Evolutionary conservation across 345 rosid species (phyloP).

Genomic region (Orychophragmus violaceus): DNA sequence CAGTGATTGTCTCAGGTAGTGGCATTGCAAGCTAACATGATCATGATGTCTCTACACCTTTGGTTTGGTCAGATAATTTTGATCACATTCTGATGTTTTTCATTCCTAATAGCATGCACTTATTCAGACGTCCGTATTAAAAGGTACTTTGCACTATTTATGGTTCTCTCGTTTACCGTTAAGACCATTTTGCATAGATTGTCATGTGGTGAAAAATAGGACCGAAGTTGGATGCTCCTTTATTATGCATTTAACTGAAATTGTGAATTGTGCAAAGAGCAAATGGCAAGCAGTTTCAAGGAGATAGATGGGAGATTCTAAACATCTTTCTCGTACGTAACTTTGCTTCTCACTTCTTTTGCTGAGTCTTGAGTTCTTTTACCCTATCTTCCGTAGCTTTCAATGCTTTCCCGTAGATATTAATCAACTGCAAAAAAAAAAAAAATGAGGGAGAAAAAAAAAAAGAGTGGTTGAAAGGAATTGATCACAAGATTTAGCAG

Average conservation of each 20-base stretch:
- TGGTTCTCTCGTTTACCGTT: not conserved
- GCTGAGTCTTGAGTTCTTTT: constrained; percentile 70
- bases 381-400: constrained; percentile 80
- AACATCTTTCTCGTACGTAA: not conserved
- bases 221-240: not conserved
- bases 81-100: too few species aligned
- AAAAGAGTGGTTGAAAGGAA: not conserved
- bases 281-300: not conserved
- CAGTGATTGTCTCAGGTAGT: too few species aligned
- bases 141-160: not conserved
- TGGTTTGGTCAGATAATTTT: too few species aligned
- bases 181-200: not conserved
- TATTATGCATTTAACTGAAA: constrained; percentile 9
- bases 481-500: not conserved
- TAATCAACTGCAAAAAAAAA: constrained; percentile 48
- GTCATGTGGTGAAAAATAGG: not conserved
- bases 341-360: constrained; percentile 29
- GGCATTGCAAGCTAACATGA: too few species aligned
- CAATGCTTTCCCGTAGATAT: constrained; percentile 65
- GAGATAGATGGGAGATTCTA: constrained; percentile 5
- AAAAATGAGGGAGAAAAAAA: not conserved
- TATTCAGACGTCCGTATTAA: not conserved
- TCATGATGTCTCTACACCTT: too few species aligned
- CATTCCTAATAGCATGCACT: not conserved
- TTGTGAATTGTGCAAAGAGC: not conserved